Conservation (phyloP, 1,139 yeast species). For the Kodamaea plutei region DNA sequence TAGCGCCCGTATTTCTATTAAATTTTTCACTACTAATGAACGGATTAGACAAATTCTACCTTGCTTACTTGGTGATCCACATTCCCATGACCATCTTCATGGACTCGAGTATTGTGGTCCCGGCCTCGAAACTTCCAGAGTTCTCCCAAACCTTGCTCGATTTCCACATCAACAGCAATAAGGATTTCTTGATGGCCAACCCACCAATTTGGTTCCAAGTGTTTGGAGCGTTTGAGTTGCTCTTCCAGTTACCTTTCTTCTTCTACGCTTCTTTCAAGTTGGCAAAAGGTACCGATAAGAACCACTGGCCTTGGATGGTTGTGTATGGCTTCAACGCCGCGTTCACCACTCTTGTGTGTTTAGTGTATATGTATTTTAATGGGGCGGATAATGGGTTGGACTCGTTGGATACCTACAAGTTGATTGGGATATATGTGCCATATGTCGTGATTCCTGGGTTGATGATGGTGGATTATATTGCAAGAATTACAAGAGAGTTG, state of each 20-base stretch:
- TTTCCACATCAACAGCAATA: conserved; percentile 59
- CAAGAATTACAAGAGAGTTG: conserved; percentile 8
- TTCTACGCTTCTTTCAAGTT: conserved; percentile 33
- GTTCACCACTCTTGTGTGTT: conserved; percentile 66
- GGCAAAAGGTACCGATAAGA: conserved; percentile 13
- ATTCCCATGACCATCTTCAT: conserved; percentile 70
- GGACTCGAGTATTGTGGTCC: conserved; percentile 71
- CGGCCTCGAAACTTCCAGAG: conserved; percentile 41
- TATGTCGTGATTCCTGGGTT: conserved; percentile 60
- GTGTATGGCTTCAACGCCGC: conserved; percentile 76
- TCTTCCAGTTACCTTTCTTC: conserved; percentile 78
- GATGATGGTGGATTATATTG: conserved; percentile 45
- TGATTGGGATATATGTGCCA: conserved; percentile 58
- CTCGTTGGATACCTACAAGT: conserved; percentile 30
- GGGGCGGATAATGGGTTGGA: conserved; percentile 34
- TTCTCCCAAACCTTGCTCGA: conserved; percentile 48
- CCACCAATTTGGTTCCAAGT: conserved; percentile 65
- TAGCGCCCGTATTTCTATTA: too few relatives aligned
- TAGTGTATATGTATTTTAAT: conserved; percentile 37
- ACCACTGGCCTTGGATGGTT: conserved; percentile 48
- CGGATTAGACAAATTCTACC: conserved; percentile 23
- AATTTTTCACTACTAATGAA: too few relatives aligned
- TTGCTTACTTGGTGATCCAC: conserved; percentile 48
- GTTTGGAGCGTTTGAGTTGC: conserved; percentile 67
- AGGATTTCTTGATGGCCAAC: conserved; percentile 61